These are phyloP conservation scores for Fomitopsis palustris DNA, from an alignment of 1,284 basidiomycete genomes.

Conservation along the genomic window DNA sequence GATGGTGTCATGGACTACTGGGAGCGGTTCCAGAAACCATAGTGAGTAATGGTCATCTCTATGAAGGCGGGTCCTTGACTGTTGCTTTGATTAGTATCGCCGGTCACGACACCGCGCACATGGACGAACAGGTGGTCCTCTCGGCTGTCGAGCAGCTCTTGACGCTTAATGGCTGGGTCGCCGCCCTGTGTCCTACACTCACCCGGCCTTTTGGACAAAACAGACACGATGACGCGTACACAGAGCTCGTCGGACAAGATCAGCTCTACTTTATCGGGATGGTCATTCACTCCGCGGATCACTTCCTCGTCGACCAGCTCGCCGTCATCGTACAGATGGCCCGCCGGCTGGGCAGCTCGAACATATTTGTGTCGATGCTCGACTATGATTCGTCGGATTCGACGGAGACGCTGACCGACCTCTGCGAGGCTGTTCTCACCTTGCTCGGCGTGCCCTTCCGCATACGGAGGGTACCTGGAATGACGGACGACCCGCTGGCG, in stretches of 20 bases:
- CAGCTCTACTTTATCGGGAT: constrained; percentile 93
- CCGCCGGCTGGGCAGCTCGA: constrained; percentile 80
- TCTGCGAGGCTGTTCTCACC: constrained; percentile 90
- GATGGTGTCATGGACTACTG: constrained; percentile 86
- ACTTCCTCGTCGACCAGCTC: constrained; percentile 95
- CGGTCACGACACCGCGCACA: constrained; percentile 77
- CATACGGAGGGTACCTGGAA: constrained; percentile 81
- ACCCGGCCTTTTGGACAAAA: constrained; percentile 89
- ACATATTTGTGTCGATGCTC: constrained; percentile 93
- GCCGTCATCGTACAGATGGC: constrained; percentile 94
- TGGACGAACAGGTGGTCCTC: constrained; percentile 85
- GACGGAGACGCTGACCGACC: constrained; percentile 86
- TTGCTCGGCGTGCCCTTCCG: constrained; percentile 89
- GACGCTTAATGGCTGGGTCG: constrained; percentile 97
- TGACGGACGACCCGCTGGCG: constrained; percentile 82
- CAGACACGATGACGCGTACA: constrained; percentile 79
- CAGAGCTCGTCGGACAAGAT: constrained; percentile 78
- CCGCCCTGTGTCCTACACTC: constrained; percentile 89
- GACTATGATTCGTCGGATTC: constrained; percentile 93
- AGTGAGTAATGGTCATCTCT: constrained; percentile 44
- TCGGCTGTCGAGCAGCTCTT: constrained; percentile 87
- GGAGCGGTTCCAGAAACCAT: constrained; percentile 87
- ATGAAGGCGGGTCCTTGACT: neutral
- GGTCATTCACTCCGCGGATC: constrained; percentile 93
- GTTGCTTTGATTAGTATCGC: constrained; percentile 66